Base-by-base conservation (phyloP, 495 filamentous ascomycete genomes). In the Penicillium turbatum region DNA sequence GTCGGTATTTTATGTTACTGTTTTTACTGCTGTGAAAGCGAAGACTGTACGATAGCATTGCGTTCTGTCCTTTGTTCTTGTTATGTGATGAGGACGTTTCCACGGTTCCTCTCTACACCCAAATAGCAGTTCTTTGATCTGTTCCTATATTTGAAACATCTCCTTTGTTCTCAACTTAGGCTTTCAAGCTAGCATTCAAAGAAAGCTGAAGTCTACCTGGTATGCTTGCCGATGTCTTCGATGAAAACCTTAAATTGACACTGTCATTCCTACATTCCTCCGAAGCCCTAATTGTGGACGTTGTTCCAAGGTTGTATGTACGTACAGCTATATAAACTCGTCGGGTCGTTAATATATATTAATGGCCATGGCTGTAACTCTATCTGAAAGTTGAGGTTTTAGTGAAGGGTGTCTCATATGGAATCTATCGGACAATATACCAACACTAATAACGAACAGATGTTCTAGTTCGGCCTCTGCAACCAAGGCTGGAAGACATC, bases 31-130 rank as follows among this genome's bases (percentile, higher is more conserved):
- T 32, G 50, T 27, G 40, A 9, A 35, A 44, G 51, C 13, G 15
- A 48, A 55, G 37, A 42, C 47, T 55, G 52, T 55, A 55, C 44
- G 43, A 55, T 55, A 55, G 19, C 29, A 24, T 41, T 42, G 37
- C 32, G 24, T 37, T 41, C 19, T 35, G 12, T 43, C 2, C 10
- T 41, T 43, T 41, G 48, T 50, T 8, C 15, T 49, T 37, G n/a
- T 19, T 8, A 21, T 26, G 17, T 21, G 43, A 15, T 19, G 21
- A 27, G 13, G 34, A 27, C 9, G 41, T 34, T 30, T 6, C 8
- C 12, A 16, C 7, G 34, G 8, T 44, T 53, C 15, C 26, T 51
- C 32, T 32, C 15, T 27, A 13, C 15, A n/a, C 27, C 38, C 31
- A 36, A 43, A 34, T 6, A 8, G 21, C 34, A n/a, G 21, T 13